A percentile compares a stretch with the other conserved stretches of the same genome.
These are phyloP conservation scores for Corylus americana DNA, from an alignment of 306 rosid genomes.

Conservation along the genomic window DNA sequence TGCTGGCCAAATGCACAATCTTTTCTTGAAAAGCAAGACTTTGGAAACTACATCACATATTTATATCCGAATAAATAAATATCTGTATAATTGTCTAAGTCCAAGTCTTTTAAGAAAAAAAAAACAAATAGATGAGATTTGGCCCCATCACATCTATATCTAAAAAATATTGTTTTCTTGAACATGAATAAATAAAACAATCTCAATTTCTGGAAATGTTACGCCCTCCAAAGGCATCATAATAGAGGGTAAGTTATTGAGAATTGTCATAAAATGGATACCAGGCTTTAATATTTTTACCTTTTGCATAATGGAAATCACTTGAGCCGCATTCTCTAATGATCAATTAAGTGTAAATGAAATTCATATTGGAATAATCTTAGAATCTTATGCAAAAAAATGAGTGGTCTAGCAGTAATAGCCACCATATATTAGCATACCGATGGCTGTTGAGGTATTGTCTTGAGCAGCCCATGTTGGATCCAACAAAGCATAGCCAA, in stretches of 20 bases:
- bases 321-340: background rate
- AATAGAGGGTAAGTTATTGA: too few relatives aligned
- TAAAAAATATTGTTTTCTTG: too few relatives aligned
- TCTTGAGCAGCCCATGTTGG: constrained; percentile 99
- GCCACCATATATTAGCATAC: constrained; percentile 42
- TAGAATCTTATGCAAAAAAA: background rate
- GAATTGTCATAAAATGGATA: too few relatives aligned
- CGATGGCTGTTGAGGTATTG: constrained; percentile 95
- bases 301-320: background rate
- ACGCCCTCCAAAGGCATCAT: too few relatives aligned
- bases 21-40: background rate
- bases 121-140: too few relatives aligned
- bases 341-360: background rate
- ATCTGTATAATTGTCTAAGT: too few relatives aligned
- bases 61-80: too few relatives aligned
- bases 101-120: too few relatives aligned
- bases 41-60: background rate
- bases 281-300: too few relatives aligned
- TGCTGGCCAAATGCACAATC: background rate
- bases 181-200: too few relatives aligned
- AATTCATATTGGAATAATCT: background rate
- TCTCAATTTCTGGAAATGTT: too few relatives aligned
- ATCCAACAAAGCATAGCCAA: constrained; percentile 96
- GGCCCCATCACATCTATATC: too few relatives aligned
- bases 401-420: background rate